phyloP scores from a whole-genome alignment of 2,329 filamentous ascomycete genomes.

The Clonostachys solani region DNA sequence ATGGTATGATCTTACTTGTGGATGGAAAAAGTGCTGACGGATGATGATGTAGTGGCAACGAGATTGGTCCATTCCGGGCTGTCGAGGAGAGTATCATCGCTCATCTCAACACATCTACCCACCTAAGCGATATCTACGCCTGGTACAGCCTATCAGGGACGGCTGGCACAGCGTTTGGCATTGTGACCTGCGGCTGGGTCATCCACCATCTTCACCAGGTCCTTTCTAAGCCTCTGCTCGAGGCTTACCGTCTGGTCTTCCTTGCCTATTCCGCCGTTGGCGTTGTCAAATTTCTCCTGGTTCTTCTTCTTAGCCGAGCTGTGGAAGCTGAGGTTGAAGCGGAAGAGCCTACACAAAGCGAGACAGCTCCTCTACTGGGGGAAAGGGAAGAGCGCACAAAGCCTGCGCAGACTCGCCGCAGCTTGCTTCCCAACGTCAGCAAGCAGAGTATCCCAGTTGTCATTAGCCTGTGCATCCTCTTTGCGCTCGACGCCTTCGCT shows the following conservation, averaged over 20 bases:
- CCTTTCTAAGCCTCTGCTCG: conserved; percentile 6
- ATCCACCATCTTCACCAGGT: conserved; percentile 18
- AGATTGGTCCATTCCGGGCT: conserved; percentile 60
- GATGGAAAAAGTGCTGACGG: no score
- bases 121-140: conserved; percentile 52
- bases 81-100: conserved; percentile 59
- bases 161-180: conserved; percentile 58
- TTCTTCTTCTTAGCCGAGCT: conserved; percentile 39
- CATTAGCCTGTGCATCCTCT: conserved; percentile 60
- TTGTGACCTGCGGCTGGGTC: conserved; percentile 54
- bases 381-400: no score
- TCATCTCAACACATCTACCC: conserved; percentile 41
- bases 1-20: no score
- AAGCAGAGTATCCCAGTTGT: conserved; percentile 47
- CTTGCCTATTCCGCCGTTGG: conserved; percentile 53
- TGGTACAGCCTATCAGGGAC: conserved; percentile 58
- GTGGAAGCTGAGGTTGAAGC: conserved; percentile 29
- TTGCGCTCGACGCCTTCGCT: conserved; percentile 65
- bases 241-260: conserved; percentile 53
- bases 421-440: conserved; percentile 49
- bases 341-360: conserved; percentile 1
- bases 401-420: no score
- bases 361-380: conserved; percentile 18
- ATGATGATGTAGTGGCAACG: conserved; percentile 44
- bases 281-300: conserved; percentile 48